Base-by-base conservation (phyloP, 352 stramenopile species). In the Globisporangium radiosum region DNA sequence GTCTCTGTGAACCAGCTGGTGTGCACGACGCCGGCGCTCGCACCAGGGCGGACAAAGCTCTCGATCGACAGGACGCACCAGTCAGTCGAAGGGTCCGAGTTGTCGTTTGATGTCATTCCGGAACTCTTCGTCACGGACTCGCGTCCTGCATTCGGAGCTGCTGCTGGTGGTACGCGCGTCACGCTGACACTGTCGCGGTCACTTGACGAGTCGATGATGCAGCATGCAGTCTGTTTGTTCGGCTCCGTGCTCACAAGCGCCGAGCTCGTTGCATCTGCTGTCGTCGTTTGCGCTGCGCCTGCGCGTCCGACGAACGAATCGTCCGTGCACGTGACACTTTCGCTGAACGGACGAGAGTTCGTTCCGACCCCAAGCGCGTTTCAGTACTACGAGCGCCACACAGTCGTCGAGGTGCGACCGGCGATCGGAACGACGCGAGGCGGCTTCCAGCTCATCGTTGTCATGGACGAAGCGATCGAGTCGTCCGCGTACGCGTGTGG, bases 51-150 rank as follows among this genome's bases (percentile, higher is more conserved):
- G 5, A 56, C 73, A 1, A 54, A 56, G 14, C 17, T 83, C 50
- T 50, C 39, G 0, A 47, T 80, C 7, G 51, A 56, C 54, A 62
- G 59, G 13, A 50, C 61, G 10, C 17, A 57, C 1, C n/a, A 52
- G n/a, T 61, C 52, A 2, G 40, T 66, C 3, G 52, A 52, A 19
- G 60, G 66, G 2, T 52, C 62, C 3, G 51, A 55, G 5, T 36
- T 77, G 1, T 2, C 17, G 7, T 81, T 77, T 56, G 69, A 64
- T 2, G 76, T 69, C 50, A n/a, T 75, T 10, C 60, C 68, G 36
- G 64, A 71, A 42, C 7, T 78, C 4, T 42, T n/a, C n/a, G 58
- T 82, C 15, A 47, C 66, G 36, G 58, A 45, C 9, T 40, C 66
- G 37, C 49, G 19, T 11, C 71, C 73, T 36, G 62, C 39, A 33